A percentile compares a stretch with the other conserved stretches of the same genome.
Conservation (phyloP, 345 rosid genomes). For the Eucalyptus pauciflora region DNA sequence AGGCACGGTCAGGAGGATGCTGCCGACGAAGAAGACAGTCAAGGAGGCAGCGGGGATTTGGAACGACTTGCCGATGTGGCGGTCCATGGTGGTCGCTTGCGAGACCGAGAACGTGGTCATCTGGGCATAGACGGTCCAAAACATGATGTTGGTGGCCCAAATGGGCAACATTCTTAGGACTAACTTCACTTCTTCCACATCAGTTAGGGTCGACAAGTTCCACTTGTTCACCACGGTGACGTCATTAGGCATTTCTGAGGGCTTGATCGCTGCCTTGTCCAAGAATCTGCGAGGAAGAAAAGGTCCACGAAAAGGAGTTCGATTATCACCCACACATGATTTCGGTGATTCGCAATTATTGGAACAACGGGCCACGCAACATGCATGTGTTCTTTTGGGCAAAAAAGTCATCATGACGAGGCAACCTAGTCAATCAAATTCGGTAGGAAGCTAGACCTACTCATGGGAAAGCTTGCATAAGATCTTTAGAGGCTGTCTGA, state of each 20-base stretch:
- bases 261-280: slow-evolving; percentile 77
- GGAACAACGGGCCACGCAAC: not conserved
- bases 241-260: slow-evolving; percentile 2
- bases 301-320: not conserved
- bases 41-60: slow-evolving; percentile 71
- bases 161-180: slow-evolving; percentile 82
- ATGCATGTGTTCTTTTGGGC: not conserved
- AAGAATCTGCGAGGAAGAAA: slow-evolving; percentile 43
- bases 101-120: slow-evolving; percentile 90
- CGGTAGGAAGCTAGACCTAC: not conserved
- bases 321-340: not conserved
- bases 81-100: slow-evolving; percentile 86
- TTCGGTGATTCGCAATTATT: not conserved
- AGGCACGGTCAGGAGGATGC: slow-evolving; percentile 81
- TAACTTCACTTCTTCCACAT: slow-evolving; percentile 90
- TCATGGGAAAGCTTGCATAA: not conserved
- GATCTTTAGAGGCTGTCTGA: not conserved
- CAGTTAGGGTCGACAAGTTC: slow-evolving; percentile 74
- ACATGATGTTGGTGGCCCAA: slow-evolving; percentile 84
- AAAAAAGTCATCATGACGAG: not conserved
- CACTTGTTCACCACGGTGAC: slow-evolving; percentile 37
- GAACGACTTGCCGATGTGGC: slow-evolving; percentile 67
- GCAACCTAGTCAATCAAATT: not conserved
- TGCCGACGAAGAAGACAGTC: slow-evolving; percentile 69
- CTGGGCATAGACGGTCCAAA: slow-evolving; percentile 97